Conservation (phyloP, 2,329 filamentous ascomycete species). For the Leptographium lundbergii region DNA sequence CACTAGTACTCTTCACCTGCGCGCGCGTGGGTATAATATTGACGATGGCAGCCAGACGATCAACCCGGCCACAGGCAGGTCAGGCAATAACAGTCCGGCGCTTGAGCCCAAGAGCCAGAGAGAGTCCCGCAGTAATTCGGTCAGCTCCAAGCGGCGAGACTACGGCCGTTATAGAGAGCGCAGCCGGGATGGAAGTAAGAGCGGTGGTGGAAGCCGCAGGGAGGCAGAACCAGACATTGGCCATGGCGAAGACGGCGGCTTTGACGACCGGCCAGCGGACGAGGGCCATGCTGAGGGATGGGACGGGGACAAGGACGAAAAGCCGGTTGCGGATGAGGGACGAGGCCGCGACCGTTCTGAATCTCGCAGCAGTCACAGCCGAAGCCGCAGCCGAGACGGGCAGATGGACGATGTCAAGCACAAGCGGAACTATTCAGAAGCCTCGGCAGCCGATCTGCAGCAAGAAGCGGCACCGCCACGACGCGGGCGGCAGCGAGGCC, state of each 20-base stretch:
- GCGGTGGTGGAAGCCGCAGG: not conserved
- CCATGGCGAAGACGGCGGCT: not conserved
- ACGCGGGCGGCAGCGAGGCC: not conserved
- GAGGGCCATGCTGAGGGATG: conserved; percentile 16
- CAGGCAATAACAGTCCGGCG: conserved; percentile 7
- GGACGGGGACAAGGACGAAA: not conserved
- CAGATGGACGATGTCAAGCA: not conserved
- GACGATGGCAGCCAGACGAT: conserved; percentile 9
- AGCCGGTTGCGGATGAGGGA: conserved; percentile 1
- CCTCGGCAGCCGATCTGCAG: not conserved
- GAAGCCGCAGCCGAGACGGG: not conserved
- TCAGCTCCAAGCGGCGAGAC: conserved; percentile 13
- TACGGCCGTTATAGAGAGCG: conserved; percentile 25
- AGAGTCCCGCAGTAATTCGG: conserved; percentile 36
- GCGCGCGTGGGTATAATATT: conserved; percentile 28
- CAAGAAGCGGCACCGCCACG: not conserved
- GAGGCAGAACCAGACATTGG: not conserved
- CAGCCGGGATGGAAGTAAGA: conserved; percentile 14
- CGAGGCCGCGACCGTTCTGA: not conserved
- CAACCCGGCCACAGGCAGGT: conserved; percentile 11
- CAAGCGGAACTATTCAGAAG: not conserved
- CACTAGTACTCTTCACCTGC: conserved; percentile 57
- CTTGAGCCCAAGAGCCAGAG: conserved; percentile 18
- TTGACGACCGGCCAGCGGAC: conserved; percentile 15
- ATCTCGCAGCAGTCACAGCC: not conserved